Evolutionary conservation across 176 grass and related monocot genomes (phyloP).

Genomic region (Phragmites australis): DNA sequence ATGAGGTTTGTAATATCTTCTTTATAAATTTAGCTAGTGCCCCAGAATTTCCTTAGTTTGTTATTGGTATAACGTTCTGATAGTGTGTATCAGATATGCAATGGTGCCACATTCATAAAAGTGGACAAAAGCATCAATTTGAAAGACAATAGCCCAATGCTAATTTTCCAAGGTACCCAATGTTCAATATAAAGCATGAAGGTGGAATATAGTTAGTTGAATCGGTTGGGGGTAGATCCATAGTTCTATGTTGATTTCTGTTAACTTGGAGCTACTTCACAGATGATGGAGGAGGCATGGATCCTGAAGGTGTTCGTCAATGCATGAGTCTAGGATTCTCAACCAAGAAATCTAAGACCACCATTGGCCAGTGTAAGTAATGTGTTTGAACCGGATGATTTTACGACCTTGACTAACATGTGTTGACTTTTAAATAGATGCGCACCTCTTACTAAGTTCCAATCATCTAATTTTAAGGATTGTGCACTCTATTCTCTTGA

Average conservation of each 20-base stretch:
- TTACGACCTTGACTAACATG: neutral
- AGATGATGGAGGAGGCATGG: conserved; percentile 98
- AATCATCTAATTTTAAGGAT: neutral
- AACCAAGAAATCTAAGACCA: conserved; percentile 93
- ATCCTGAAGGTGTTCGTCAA: conserved; percentile 79
- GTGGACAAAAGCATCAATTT: conserved; percentile 78
- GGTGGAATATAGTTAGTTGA: conserved; percentile 1
- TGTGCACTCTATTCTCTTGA: conserved; percentile 1
- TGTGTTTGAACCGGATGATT: conserved; percentile 23
- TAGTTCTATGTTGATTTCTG: neutral
- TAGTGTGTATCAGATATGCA: conserved; percentile 61
- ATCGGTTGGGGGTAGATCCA: neutral
- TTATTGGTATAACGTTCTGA: conserved; percentile 4
- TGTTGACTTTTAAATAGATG: conserved; percentile 2
- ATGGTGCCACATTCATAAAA: conserved; percentile 88
- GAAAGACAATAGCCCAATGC: conserved; percentile 81
- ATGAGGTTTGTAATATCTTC: conserved; percentile 68
- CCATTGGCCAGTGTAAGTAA: conserved; percentile 88
- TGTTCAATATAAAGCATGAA: neutral
- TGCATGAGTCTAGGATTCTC: conserved; percentile 99
- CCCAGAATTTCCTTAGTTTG: neutral
- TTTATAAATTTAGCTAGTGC: neutral
- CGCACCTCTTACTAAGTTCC: neutral
- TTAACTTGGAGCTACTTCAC: conserved; percentile 25
- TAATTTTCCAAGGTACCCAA: conserved; percentile 88